Conservation (phyloP, 2,329 filamentous ascomycete genomes). For the Clonostachys rosea region DNA sequence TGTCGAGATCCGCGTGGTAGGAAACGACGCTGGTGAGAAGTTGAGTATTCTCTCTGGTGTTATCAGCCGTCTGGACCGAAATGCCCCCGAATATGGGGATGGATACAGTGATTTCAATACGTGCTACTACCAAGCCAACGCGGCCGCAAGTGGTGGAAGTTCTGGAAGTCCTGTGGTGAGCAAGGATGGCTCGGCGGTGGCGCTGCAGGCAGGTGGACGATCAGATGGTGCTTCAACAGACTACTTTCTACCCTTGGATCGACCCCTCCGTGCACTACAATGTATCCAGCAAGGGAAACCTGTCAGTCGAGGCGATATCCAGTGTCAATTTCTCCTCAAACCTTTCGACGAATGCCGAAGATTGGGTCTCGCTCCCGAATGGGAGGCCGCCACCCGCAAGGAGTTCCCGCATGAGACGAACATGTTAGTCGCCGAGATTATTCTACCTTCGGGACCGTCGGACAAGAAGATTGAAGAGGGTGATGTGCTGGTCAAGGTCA, state of each 20-base stretch:
- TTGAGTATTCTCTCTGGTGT: constrained; percentile 96
- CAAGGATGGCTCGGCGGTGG: constrained; percentile 86
- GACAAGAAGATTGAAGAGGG: constrained; percentile 87
- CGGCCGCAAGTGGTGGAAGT: constrained; percentile 91
- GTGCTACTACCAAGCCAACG: constrained; percentile 96
- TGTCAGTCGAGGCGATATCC: constrained; percentile 91
- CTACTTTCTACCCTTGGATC: constrained; percentile 92
- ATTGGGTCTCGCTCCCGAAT: constrained; percentile 76
- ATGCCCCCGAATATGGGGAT: constrained; percentile 95
- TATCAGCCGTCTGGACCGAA: constrained; percentile 91
- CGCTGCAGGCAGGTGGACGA: constrained; percentile 88
- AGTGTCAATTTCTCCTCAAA: constrained; percentile 95
- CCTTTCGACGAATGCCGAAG: constrained; percentile 95
- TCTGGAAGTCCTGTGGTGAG: constrained; percentile 98
- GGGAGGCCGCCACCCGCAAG: constrained; percentile 80
- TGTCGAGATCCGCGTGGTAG: constrained; percentile 91
- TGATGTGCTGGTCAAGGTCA: constrained; percentile 89
- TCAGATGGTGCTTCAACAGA: constrained; percentile 95
- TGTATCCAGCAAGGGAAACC: constrained; percentile 74
- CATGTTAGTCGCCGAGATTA: constrained; percentile 94
- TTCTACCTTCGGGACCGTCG: constrained; percentile 85
- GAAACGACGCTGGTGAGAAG: constrained; percentile 98
- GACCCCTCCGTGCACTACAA: constrained; percentile 79
- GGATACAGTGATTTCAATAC: constrained; percentile 97
- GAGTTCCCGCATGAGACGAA: constrained; percentile 90